Base-by-base conservation (phyloP, 306 rosid genomes). In the Fragaria ananassa region DNA sequence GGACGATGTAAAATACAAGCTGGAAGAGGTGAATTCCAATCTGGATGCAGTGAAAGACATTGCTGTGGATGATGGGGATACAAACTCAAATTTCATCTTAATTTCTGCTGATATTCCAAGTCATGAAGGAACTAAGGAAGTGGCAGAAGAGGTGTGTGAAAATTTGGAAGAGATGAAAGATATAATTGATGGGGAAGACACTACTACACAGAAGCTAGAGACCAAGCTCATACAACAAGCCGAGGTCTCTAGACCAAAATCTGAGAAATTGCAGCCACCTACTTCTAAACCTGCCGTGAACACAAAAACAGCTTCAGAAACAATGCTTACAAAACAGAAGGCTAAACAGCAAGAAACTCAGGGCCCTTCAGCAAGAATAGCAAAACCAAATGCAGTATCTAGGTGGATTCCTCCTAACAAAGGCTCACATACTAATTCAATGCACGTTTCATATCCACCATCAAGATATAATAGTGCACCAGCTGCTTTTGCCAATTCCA, bases 341-440 rank as follows among this genome's bases (percentile, higher is more conserved):
- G 74, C 66, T 72, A 90, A 92, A 80, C 89, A 83, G 84, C 95
- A 76, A 81, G 97, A 94, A 75, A 62, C 85, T 68, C 88, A 77
- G 79, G 85, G 86, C 61, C 76, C 85, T 78, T 83, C 79, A 68
- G 86, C 82, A 78, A 94, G 89, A 85, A 78, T 81, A 79, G 89
- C 97, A 64, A 96, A 91, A 85, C 85, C 98, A 44, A 86, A 76
- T 84, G 90, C 92, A 31, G 77, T 80, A 73, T 83, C 93, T 63
- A 85, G 88, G 89, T 95, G 97, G 97, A 86, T 87, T 80, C 91
- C 99, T 62, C 72, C 97, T 51, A 91, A 89, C 84, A 90, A 92
- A 86, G 95, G 91, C 74, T 88, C 93, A 37, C 83, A 86, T 76
- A 69, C 79, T 50, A 89, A 85, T 85, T 92, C 99, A 79, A 88